Percentiles rank a stretch among this genome's conserved stretches.
phyloP scores from a whole-genome alignment of 345 rosid species.

The Barbarea vulgaris region DNA sequence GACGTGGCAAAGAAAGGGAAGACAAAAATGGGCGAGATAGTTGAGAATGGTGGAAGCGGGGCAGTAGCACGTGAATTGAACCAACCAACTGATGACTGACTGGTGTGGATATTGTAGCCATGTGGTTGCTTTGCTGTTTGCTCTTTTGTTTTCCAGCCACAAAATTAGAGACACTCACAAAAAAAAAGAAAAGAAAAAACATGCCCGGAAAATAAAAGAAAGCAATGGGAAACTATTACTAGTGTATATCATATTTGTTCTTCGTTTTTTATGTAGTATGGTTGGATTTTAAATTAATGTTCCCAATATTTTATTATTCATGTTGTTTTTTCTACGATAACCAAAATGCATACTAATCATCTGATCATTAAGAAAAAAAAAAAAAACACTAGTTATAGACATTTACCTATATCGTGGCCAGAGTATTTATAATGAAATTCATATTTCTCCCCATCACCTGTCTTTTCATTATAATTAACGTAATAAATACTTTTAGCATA shows the following conservation, averaged over 20 bases:
- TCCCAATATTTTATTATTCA: neutral
- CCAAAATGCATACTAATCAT: neutral
- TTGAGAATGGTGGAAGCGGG: conserved; percentile 7
- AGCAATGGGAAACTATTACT: neutral
- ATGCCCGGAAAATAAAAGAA: neutral
- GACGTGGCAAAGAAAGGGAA: neutral
- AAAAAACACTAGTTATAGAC: neutral
- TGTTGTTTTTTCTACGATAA: neutral
- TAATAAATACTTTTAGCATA: conserved; percentile 4
- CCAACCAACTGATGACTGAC: conserved; percentile 40
- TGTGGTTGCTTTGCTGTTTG: conserved; percentile 25
- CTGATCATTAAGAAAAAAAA: no score
- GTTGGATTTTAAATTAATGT: neutral
- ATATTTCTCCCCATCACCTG: neutral
- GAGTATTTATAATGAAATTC: neutral
- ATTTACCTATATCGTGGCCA: neutral
- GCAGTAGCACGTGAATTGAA: conserved; percentile 38
- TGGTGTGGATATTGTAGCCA: conserved; percentile 28
- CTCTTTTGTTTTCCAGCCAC: conserved; percentile 28
- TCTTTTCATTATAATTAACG: conserved; percentile 1
- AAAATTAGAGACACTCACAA: neutral
- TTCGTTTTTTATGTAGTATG: neutral
- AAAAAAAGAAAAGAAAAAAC: neutral
- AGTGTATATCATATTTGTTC: neutral
- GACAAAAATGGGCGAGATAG: neutral